These are phyloP conservation scores for Orbilia quercus DNA, from an alignment of 2,329 filamentous ascomycete species.

Conservation along the genomic window DNA sequence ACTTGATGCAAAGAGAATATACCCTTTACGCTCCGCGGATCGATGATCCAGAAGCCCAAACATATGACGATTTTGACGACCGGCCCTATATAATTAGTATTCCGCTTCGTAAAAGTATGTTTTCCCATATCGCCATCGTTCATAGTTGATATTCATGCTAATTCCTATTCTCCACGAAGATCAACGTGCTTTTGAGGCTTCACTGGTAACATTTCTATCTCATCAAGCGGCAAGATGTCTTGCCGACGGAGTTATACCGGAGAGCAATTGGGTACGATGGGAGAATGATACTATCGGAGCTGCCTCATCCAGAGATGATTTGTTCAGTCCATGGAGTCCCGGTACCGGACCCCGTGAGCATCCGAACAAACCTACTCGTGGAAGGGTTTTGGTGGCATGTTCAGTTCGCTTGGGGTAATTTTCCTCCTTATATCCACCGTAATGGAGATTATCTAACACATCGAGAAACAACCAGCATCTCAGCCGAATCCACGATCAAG, in stretches of 20 bases:
- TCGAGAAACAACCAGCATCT: constrained; percentile 12
- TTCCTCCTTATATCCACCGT: not conserved
- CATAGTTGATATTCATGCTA: not conserved
- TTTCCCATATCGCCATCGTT: not conserved
- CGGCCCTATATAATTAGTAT: constrained; percentile 50
- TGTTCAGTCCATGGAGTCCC: constrained; percentile 20
- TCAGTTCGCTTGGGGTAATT: constrained; percentile 45
- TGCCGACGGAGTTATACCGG: constrained; percentile 45
- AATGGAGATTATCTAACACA: not conserved
- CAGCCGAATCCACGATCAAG: constrained; percentile 43
- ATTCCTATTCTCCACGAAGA: constrained; percentile 12
- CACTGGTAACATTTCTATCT: constrained; percentile 43
- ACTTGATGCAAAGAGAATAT: constrained; percentile 45
- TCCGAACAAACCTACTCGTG: constrained; percentile 36
- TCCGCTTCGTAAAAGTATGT: constrained; percentile 46
- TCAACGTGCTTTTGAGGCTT: constrained; percentile 46
- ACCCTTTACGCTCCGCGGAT: constrained; percentile 51
- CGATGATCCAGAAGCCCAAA: constrained; percentile 33
- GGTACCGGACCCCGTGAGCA: constrained; percentile 3
- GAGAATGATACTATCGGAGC: constrained; percentile 22
- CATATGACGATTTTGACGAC: constrained; percentile 29
- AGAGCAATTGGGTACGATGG: constrained; percentile 55
- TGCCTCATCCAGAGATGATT: not conserved
- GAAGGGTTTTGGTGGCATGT: constrained; percentile 45
- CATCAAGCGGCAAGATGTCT: constrained; percentile 48